Evolutionary conservation across 768 basidiomycete genomes (phyloP).

Genomic region (Serendipita sp.): DNA sequence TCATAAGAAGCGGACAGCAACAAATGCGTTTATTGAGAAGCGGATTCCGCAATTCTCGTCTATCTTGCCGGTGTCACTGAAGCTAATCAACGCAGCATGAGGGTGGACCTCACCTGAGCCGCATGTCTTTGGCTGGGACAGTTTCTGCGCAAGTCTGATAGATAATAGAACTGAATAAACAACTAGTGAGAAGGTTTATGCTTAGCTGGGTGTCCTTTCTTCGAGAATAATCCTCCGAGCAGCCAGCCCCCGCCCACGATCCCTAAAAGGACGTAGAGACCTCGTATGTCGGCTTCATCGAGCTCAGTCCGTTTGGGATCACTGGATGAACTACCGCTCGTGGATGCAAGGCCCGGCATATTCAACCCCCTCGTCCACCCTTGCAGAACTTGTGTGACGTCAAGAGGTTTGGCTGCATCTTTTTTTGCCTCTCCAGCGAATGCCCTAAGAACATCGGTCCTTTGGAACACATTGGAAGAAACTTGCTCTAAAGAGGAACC

Average conservation of each 20-base stretch:
- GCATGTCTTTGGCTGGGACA: neutral
- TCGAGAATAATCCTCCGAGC: neutral
- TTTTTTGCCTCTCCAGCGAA: neutral
- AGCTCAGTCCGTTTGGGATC: neutral
- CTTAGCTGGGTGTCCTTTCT: neutral
- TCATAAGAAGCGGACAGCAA: neutral
- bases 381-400: neutral
- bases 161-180: neutral
- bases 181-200: neutral
- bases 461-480: slow-evolving; percentile 1
- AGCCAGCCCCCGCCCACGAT: neutral
- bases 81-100: neutral
- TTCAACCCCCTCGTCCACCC: neutral
- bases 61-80: neutral
- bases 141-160: neutral
- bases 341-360: neutral
- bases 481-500: neutral
- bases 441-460: neutral
- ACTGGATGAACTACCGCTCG: neutral
- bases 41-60: neutral
- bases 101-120: slow-evolving; percentile 1
- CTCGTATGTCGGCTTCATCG: neutral
- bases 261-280: neutral
- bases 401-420: neutral
- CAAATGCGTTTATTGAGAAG: neutral